Conservation (phyloP, 1,139 yeast species). For the Hyphopichia buzzinii region DNA sequence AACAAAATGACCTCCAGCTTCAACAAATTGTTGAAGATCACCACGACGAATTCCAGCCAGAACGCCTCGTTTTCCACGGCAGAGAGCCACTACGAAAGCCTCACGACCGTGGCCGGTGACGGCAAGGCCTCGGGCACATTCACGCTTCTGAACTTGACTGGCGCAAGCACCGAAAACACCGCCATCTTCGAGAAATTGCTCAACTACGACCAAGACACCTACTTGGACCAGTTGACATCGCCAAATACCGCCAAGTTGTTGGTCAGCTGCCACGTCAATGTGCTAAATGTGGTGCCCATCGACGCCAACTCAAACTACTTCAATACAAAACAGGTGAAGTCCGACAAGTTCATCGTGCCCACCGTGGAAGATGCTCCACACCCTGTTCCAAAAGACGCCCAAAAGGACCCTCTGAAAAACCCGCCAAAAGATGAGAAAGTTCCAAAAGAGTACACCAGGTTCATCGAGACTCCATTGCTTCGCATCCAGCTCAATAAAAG, state of each 20-base stretch:
- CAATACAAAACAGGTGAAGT: constrained; percentile 18
- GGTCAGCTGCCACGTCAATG: constrained; percentile 35
- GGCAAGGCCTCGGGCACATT: constrained; percentile 2
- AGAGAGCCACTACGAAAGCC: neutral
- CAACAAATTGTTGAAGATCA: constrained; percentile 28
- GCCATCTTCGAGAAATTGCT: constrained; percentile 19
- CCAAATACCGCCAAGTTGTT: constrained; percentile 22
- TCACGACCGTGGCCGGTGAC: neutral
- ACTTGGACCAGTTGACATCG: constrained; percentile 18
- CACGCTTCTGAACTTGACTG: constrained; percentile 4
- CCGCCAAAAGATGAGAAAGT: constrained; percentile 6
- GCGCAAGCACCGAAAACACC: constrained; percentile 1
- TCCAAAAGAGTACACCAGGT: constrained; percentile 15
- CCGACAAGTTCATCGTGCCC: constrained; percentile 25
- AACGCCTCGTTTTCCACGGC: constrained; percentile 3
- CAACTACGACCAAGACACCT: constrained; percentile 23
- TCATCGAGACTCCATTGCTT: constrained; percentile 34
- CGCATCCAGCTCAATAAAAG: constrained; percentile 28
- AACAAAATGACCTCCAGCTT: constrained; percentile 33
- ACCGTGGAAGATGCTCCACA: constrained; percentile 11
- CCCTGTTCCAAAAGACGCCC: constrained; percentile 3
- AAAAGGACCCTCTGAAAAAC: neutral
- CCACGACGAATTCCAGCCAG: constrained; percentile 8
- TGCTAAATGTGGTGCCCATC: constrained; percentile 36
- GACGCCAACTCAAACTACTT: constrained; percentile 22